These are phyloP conservation scores for Blastobotrys mokoenaii DNA, from an alignment of 805 yeast species.

Conservation along the genomic window DNA sequence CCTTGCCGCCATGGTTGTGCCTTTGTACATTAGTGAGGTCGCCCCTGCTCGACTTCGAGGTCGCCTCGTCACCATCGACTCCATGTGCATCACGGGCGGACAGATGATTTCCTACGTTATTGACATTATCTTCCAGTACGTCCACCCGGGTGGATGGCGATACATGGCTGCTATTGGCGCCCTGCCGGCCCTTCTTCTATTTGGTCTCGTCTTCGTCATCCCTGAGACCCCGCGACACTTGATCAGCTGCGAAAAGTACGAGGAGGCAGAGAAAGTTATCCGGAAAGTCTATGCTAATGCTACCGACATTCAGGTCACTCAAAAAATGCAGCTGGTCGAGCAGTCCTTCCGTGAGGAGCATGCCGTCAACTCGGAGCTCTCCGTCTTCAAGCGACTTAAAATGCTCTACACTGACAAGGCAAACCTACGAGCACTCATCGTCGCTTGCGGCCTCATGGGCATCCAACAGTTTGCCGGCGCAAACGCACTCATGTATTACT, in stretches of 20 bases:
- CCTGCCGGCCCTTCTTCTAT: slow-evolving; percentile 78
- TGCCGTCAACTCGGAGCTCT: slow-evolving; percentile 34
- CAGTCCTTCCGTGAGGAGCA: slow-evolving; percentile 43
- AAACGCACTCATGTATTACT: slow-evolving; percentile 92
- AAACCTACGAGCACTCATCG: slow-evolving; percentile 76
- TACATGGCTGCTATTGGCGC: slow-evolving; percentile 81
- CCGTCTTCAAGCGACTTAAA: slow-evolving; percentile 33
- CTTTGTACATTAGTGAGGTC: slow-evolving; percentile 47
- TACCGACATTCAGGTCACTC: slow-evolving; percentile 50
- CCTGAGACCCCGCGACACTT: slow-evolving; percentile 95
- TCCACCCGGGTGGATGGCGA: slow-evolving; percentile 78
- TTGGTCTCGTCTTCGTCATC: slow-evolving; percentile 64
- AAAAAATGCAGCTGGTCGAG: slow-evolving; percentile 39
- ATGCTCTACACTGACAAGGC: slow-evolving; percentile 25
- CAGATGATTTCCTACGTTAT: slow-evolving; percentile 89
- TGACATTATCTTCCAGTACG: slow-evolving; percentile 62
- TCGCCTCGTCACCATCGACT: slow-evolving; percentile 50
- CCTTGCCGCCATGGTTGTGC: slow-evolving; percentile 58
- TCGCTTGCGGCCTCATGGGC: slow-evolving; percentile 91
- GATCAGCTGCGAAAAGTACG: slow-evolving; percentile 57
- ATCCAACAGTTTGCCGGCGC: slow-evolving; percentile 95
- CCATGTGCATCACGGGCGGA: slow-evolving; percentile 87
- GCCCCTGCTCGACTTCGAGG: slow-evolving; percentile 25
- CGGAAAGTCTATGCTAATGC: slow-evolving; percentile 55
- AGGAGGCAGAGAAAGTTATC: slow-evolving; percentile 59